Evolutionary conservation across 2,329 filamentous ascomycete species (phyloP).

Genomic region (Zasmidium angulare): DNA sequence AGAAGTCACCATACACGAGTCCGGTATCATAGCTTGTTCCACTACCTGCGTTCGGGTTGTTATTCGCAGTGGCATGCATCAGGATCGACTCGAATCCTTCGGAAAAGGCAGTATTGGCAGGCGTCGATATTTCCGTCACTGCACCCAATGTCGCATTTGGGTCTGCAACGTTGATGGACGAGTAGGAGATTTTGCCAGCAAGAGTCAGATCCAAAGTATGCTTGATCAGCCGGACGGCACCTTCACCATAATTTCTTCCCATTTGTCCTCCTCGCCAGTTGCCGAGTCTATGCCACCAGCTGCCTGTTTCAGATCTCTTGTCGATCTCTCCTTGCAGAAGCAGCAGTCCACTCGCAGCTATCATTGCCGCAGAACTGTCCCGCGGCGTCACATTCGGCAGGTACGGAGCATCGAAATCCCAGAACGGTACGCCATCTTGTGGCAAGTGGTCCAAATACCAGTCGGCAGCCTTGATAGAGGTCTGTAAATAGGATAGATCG

Average conservation of each 20-base stretch:
- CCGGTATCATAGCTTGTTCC: constrained; percentile 17
- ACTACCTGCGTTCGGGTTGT: constrained; percentile 16
- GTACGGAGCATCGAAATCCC: constrained; percentile 17
- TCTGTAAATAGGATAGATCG: constrained; percentile 11
- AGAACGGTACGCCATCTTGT: constrained; percentile 18
- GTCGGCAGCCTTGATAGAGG: constrained; percentile 12
- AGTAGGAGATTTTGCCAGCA: constrained; percentile 17
- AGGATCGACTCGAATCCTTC: constrained; percentile 18
- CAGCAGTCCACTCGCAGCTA: constrained; percentile 18
- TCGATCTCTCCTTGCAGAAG: constrained; percentile 17
- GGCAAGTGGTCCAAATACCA: constrained; percentile 19
- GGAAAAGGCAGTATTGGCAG: constrained; percentile 10
- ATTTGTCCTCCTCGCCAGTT: background rate
- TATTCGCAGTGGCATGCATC: constrained; percentile 22
- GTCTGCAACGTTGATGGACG: constrained; percentile 6
- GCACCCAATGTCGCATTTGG: constrained; percentile 10
- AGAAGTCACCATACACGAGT: constrained; percentile 20
- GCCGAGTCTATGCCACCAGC: background rate
- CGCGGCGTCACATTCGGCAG: constrained; percentile 15
- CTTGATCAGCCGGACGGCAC: constrained; percentile 9
- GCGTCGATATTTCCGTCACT: constrained; percentile 12
- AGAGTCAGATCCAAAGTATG: constrained; percentile 11
- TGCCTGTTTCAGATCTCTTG: background rate
- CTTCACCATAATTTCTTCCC: constrained; percentile 10
- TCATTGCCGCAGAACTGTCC: constrained; percentile 18